Percentiles rank a stretch among this genome's conserved stretches.
Evolutionary conservation across 2,329 filamentous ascomycete species (phyloP).

Genomic region (Amauroascus verrucosus): DNA sequence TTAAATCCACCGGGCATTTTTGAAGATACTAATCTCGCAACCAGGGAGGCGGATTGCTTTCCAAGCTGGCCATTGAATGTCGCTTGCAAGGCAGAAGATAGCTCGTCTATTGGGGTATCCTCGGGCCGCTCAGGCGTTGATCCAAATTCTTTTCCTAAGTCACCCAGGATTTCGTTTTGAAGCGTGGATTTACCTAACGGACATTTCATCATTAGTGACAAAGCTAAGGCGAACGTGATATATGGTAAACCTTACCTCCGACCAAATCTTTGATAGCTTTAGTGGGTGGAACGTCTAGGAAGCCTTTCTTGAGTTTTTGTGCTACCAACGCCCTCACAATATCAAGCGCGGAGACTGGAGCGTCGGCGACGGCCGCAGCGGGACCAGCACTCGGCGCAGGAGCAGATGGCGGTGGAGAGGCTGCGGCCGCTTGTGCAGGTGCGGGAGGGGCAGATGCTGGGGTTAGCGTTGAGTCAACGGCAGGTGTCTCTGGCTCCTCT

Average conservation of each 20-base stretch:
- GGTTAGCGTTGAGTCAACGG: slow-evolving; percentile 29
- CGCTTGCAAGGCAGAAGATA: slow-evolving; percentile 88
- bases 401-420: slow-evolving; percentile 46
- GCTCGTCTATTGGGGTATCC: slow-evolving; percentile 90
- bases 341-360: slow-evolving; percentile 77
- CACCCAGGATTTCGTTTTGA: slow-evolving; percentile 96
- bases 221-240: background rate
- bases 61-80: slow-evolving; percentile 98
- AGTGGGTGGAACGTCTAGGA: slow-evolving; percentile 77
- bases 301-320: slow-evolving; percentile 93
- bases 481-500: slow-evolving; percentile 54
- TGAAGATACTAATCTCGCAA: slow-evolving; percentile 89
- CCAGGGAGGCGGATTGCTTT: slow-evolving; percentile 87
- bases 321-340: slow-evolving; percentile 82
- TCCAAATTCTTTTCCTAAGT: slow-evolving; percentile 95
- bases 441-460: slow-evolving; percentile 32
- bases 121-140: slow-evolving; percentile 97
- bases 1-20: slow-evolving; percentile 99
- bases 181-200: slow-evolving; percentile 83
- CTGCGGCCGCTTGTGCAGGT: slow-evolving; percentile 42
- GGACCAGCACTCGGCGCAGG: slow-evolving; percentile 67
- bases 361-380: slow-evolving; percentile 75
- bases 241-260: slow-evolving; percentile 57
- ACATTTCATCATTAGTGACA: slow-evolving; percentile 11
- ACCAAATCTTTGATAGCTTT: slow-evolving; percentile 99